phyloP scores from a whole-genome alignment of 345 rosid genomes.

The Lepidium aucheri region DNA sequence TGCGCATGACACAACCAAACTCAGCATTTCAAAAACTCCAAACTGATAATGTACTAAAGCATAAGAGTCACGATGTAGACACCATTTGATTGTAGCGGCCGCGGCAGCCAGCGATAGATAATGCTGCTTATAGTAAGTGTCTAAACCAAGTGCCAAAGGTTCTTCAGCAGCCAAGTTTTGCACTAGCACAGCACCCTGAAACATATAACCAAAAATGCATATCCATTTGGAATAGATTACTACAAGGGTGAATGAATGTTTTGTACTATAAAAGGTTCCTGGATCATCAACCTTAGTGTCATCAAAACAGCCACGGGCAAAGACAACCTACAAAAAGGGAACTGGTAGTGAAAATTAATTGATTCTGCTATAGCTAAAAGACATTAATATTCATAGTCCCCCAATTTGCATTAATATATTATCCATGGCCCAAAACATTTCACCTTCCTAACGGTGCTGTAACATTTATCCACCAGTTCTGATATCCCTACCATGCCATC shows the following conservation, averaged over 20 bases:
- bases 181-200: conserved; percentile 77
- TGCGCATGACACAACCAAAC: conserved; percentile 28
- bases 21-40: conserved; percentile 5
- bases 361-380: not conserved
- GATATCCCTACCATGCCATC: conserved; percentile 94
- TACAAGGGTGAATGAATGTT: conserved; percentile 4
- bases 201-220: conserved; percentile 19
- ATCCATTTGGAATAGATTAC: conserved; percentile 10
- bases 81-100: conserved; percentile 90
- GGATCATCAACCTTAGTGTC: conserved; percentile 74
- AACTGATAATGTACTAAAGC: not conserved
- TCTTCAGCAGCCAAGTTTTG: conserved; percentile 80
- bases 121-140: conserved; percentile 90
- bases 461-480: conserved; percentile 63
- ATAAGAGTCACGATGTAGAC: conserved; percentile 9
- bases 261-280: not conserved
- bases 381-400: not conserved
- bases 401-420: not conserved
- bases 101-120: conserved; percentile 92
- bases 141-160: conserved; percentile 88
- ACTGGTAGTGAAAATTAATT: not conserved
- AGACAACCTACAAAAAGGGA: conserved; percentile 50
- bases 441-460: conserved; percentile 73
- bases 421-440: conserved; percentile 2
- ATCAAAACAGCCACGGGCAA: conserved; percentile 89